phyloP scores from a whole-genome alignment of 2,329 filamentous ascomycete genomes.

The Diaporthe caulivora region DNA sequence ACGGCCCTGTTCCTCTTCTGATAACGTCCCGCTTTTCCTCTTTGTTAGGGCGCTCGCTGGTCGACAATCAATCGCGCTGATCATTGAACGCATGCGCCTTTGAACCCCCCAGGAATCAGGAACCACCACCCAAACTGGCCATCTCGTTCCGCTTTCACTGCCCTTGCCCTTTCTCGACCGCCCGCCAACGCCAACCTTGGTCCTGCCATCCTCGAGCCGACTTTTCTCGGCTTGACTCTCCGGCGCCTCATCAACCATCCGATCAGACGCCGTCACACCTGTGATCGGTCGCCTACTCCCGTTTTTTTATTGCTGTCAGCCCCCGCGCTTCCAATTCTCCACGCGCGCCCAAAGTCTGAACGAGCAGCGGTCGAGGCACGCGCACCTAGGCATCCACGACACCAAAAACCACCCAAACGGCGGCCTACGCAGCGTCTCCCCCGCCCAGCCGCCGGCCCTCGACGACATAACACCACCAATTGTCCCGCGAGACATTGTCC shows the following conservation, averaged over 20 bases:
- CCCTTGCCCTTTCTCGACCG: constrained; percentile 31
- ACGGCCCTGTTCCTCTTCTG: constrained; percentile 39
- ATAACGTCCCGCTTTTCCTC: constrained; percentile 42
- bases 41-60: constrained; percentile 40
- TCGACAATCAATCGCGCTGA: constrained; percentile 37
- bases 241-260: neutral
- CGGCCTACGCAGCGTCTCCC: constrained; percentile 23
- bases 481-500: constrained; percentile 40
- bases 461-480: constrained; percentile 32
- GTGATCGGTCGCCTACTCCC: neutral
- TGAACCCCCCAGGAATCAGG: constrained; percentile 13
- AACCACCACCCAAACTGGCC: constrained; percentile 29
- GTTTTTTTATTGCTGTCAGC: neutral
- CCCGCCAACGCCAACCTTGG: constrained; percentile 5
- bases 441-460: constrained; percentile 28
- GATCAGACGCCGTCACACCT: constrained; percentile 20
- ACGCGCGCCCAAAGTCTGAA: constrained; percentile 6
- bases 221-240: neutral
- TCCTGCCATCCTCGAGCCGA: constrained; percentile 29
- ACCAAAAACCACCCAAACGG: constrained; percentile 2
- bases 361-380: constrained; percentile 31
- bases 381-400: neutral
- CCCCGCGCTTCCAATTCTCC: constrained; percentile 21
- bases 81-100: constrained; percentile 34
- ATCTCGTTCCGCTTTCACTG: constrained; percentile 34